Percentiles rank a stretch among this genome's conserved stretches.
These are phyloP conservation scores for Fallopia convolvulus DNA, from an alignment of 148 eudicot species.

Conservation along the genomic window DNA sequence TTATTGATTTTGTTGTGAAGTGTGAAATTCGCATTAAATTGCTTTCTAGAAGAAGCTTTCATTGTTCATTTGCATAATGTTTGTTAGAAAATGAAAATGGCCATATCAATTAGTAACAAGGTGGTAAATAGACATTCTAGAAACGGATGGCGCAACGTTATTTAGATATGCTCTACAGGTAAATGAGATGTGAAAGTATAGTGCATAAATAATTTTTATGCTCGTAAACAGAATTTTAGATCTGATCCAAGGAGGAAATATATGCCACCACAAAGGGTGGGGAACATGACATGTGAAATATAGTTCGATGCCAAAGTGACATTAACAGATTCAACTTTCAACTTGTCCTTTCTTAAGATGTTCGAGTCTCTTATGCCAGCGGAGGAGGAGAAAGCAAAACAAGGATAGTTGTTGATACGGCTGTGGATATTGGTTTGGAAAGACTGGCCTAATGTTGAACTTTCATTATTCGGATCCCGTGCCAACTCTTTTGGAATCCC, in stretches of 20 bases:
- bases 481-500: conserved; percentile 86
- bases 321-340: conserved; percentile 32
- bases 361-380: conserved; percentile 68
- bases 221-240: conserved; percentile 67
- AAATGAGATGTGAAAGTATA: not conserved
- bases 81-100: not conserved
- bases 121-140: not conserved
- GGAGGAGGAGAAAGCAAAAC: conserved; percentile 84
- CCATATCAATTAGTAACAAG: not conserved
- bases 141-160: not conserved
- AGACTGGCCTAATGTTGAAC: conserved; percentile 81
- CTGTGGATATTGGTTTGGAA: conserved; percentile 67
- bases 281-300: conserved; percentile 32
- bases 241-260: conserved; percentile 73
- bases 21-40: not conserved
- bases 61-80: not conserved
- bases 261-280: conserved; percentile 54
- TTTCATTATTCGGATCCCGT: conserved; percentile 81
- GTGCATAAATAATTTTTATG: not conserved
- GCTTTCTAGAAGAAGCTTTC: not conserved
- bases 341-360: conserved; percentile 46
- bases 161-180: not conserved
- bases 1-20: not conserved
- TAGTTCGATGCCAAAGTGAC: conserved; percentile 51
- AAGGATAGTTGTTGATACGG: conserved; percentile 50